Evolutionary conservation across 202 grass and related monocot genomes (phyloP).

Genomic region (Musa balbisiana): DNA sequence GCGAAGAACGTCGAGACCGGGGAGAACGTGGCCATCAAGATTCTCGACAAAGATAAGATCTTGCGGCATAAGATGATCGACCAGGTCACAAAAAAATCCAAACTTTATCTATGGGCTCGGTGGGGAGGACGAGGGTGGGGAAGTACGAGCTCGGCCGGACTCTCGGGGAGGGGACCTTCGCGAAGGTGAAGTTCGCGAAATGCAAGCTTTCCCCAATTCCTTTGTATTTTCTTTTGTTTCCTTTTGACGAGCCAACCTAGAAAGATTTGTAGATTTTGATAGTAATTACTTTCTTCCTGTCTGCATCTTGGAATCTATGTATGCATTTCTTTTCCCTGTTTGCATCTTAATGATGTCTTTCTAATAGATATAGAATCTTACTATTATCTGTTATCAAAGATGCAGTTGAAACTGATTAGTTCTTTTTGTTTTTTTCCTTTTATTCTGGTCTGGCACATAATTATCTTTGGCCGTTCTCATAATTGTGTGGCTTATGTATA

Average conservation of each 20-base stretch:
- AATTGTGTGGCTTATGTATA: not conserved
- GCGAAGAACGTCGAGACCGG: slow-evolving; percentile 61
- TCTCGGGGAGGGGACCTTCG: slow-evolving; percentile 80
- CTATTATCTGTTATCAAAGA: no score
- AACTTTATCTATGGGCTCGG: slow-evolving; percentile 1
- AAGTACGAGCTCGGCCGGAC: slow-evolving; percentile 89
- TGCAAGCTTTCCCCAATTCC: not conserved
- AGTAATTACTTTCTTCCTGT: not conserved
- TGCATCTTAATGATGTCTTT: no score
- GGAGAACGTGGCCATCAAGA: slow-evolving; percentile 86
- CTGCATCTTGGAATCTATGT: not conserved
- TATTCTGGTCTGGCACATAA: not conserved
- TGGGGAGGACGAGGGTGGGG: slow-evolving; percentile 62
- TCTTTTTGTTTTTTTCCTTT: not conserved
- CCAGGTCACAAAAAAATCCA: slow-evolving; percentile 34
- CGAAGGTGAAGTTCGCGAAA: slow-evolving; percentile 88
- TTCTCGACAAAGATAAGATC: slow-evolving; percentile 95
- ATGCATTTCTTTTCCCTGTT: not conserved
- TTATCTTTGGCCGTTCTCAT: not conserved
- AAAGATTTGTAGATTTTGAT: no score
- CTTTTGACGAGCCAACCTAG: not conserved
- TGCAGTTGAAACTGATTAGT: no score
- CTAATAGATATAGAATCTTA: no score
- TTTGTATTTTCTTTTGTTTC: not conserved
- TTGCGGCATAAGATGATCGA: slow-evolving; percentile 88